Evolutionary conservation across 2,329 filamentous ascomycete genomes (phyloP), one percentile per base, ranked within the genome.

Genomic region (Ophiostoma triangulosporum): DNA sequence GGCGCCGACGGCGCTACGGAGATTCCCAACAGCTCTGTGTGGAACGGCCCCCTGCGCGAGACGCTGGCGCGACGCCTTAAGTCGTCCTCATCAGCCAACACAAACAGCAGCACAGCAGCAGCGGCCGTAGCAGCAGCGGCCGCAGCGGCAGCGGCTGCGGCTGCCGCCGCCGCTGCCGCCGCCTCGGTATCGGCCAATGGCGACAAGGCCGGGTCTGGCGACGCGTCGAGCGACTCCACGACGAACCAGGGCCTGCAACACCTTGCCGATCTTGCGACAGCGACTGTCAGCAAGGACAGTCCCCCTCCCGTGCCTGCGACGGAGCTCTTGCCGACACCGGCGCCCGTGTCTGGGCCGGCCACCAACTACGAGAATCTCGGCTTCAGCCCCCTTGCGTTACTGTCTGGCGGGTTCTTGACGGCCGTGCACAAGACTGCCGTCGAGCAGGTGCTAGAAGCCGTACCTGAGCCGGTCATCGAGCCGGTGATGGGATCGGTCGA

Each of bases 41-140:
- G 81, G 80, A 80, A 84, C 57, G 68, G 68, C 6, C 71, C 72
- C 20, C 71, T 81, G 17, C 68, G 74, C 54, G 71, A 76, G 43
- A 67, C 73, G 57, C 74, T 85, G 17, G 63, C 71, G 55, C 71
- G 75, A 60, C 67, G 62, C 48, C 63, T 65, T 51, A 64, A 61
- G 54, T 62, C 66, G 48, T 60, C 65, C 27, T 64, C 49, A 15
- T 46, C 40, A 14, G 40, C 40, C 4, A 50, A 32, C 20, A n/a
- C 14, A 4, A 48, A 17, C 20, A 38, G 38, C 26, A 33, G 27
- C 5, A 68, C 43, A 20, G 46, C 43, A 6, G 43, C 49, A 4
- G 35, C 50, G 3, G 52, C 51, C 1, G 50, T 43, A 1, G 40
- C 35, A 1, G 26, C 36, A 6, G 29, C 35, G 1, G 43, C 38